phyloP scores from a whole-genome alignment of 768 basidiomycete species.

The Lentinus brumalis region DNA sequence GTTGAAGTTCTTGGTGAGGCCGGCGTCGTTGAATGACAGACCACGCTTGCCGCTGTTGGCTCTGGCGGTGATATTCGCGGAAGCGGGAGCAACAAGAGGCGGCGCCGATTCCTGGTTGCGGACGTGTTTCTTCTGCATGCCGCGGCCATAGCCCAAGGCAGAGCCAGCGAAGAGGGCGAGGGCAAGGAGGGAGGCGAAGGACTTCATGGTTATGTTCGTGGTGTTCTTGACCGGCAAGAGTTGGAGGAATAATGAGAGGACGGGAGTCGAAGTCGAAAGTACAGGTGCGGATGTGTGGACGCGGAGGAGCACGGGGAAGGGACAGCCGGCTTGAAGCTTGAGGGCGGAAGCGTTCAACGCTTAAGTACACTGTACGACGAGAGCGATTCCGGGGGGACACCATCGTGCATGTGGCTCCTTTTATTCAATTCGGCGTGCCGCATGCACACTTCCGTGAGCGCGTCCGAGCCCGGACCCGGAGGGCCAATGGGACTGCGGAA shows the following conservation, averaged over 20 bases:
- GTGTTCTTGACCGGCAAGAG: conserved; percentile 14
- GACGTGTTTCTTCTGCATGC: conserved; percentile 17
- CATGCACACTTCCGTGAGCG: neutral
- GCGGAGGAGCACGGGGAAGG: neutral
- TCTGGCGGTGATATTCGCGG: neutral
- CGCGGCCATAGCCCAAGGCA: conserved; percentile 21
- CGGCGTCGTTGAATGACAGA: conserved; percentile 30
- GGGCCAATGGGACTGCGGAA: neutral
- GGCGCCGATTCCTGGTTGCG: conserved; percentile 3
- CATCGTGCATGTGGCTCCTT: neutral
- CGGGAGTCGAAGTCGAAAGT: neutral
- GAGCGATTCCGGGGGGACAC: neutral
- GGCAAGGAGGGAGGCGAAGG: conserved; percentile 23
- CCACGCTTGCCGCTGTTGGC: conserved; percentile 26
- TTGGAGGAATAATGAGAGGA: conserved; percentile 8
- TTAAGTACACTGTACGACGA: neutral
- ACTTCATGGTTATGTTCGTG: conserved; percentile 25
- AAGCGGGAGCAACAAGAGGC: neutral
- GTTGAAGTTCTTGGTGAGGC: conserved; percentile 24
- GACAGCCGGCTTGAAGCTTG: neutral
- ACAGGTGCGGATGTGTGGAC: neutral
- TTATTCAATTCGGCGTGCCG: neutral
- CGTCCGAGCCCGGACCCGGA: neutral
- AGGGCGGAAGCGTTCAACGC: neutral
- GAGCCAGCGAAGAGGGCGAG: conserved; percentile 26